A percentile compares a stretch with the other conserved stretches of the same genome.
These are phyloP conservation scores for Neurospora hispaniola DNA, from an alignment of 495 filamentous ascomycete species.

Conservation along the genomic window DNA sequence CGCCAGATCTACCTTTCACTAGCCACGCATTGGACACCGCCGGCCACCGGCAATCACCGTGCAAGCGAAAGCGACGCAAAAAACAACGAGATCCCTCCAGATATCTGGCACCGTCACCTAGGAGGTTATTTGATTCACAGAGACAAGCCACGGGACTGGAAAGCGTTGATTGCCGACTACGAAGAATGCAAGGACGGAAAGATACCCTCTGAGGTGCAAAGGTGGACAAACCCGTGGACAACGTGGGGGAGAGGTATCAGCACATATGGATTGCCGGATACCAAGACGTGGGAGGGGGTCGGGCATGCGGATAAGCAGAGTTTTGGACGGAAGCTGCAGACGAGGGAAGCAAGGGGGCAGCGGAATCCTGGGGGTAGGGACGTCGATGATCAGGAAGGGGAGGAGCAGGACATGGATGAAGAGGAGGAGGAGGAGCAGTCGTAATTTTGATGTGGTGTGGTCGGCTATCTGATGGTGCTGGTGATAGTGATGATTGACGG, in stretches of 20 bases:
- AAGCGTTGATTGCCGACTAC: slow-evolving; percentile 7
- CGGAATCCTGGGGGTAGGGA: neutral
- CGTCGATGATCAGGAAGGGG: neutral
- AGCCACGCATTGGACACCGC: slow-evolving; percentile 15
- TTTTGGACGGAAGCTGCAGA: slow-evolving; percentile 15
- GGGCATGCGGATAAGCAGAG: slow-evolving; percentile 21
- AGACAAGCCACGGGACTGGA: slow-evolving; percentile 24
- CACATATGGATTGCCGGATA: slow-evolving; percentile 23
- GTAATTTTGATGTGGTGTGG: neutral
- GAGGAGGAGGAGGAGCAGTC: slow-evolving; percentile 5
- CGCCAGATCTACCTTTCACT: slow-evolving; percentile 19
- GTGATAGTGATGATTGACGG: neutral
- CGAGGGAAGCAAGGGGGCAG: slow-evolving; percentile 6
- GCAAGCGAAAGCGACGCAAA: neutral
- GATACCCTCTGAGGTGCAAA: slow-evolving; percentile 15
- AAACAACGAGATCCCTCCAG: slow-evolving; percentile 14
- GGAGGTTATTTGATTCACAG: slow-evolving; percentile 23
- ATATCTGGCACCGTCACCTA: slow-evolving; percentile 22
- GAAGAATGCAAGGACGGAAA: neutral
- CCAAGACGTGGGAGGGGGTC: slow-evolving; percentile 25
- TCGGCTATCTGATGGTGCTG: neutral
- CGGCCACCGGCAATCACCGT: neutral
- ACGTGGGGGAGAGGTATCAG: slow-evolving; percentile 25
- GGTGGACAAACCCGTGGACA: slow-evolving; percentile 24
- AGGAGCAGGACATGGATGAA: neutral